A percentile compares a stretch with the other conserved stretches of the same genome.
Conservation (phyloP, 2,329 filamentous ascomycete species). For the Paecilomyces sp. region DNA sequence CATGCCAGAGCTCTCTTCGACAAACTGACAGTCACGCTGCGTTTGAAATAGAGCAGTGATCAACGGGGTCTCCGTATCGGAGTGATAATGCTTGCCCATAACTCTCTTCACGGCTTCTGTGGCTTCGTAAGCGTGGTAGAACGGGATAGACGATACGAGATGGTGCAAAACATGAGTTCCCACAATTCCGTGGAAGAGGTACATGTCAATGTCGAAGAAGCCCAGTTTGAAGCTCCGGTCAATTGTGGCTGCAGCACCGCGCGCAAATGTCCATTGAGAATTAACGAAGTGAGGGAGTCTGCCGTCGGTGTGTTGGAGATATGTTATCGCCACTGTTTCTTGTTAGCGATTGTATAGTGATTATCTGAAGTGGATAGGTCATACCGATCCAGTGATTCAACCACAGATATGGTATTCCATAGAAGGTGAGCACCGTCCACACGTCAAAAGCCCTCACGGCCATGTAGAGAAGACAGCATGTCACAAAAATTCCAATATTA, state of each 20-base stretch:
- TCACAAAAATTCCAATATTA: conserved; percentile 15
- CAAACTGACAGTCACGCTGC: background rate
- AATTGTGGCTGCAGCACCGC: conserved; percentile 55
- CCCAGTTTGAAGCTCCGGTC: conserved; percentile 56
- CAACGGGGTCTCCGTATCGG: background rate
- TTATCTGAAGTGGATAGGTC: background rate
- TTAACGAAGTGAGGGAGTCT: conserved; percentile 51
- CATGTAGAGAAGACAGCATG: background rate
- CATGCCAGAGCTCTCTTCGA: background rate
- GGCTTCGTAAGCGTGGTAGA: background rate
- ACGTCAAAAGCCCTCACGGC: background rate
- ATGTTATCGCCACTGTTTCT: conserved; percentile 59
- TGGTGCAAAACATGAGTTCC: conserved; percentile 14
- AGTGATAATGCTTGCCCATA: background rate
- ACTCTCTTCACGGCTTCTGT: background rate
- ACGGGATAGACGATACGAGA: background rate
- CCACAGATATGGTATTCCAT: background rate
- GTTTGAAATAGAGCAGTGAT: background rate
- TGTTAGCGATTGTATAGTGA: background rate
- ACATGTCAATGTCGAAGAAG: conserved; percentile 40
- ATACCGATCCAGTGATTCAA: background rate
- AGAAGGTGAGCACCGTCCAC: background rate
- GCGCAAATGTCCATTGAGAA: conserved; percentile 53
- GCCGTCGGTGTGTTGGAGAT: conserved; percentile 63
- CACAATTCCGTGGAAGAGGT: conserved; percentile 60